These are phyloP conservation scores for Emmonsiellopsis sp. DNA, from an alignment of 2,329 filamentous ascomycete species.

Conservation along the genomic window DNA sequence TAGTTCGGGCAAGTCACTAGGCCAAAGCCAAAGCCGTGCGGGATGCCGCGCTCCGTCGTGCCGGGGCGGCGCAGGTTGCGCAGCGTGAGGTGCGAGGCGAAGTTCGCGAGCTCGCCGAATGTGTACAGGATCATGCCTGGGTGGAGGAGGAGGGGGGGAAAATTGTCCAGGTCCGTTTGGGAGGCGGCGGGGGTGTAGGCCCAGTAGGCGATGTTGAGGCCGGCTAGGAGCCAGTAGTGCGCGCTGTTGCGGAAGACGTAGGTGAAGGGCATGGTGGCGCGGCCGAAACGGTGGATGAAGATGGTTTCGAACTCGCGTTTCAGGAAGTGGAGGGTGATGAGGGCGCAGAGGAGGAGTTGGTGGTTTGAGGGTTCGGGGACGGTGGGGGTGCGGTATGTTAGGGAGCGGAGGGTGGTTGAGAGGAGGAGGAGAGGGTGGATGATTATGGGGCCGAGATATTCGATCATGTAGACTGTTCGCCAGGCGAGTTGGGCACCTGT, in stretches of 20 bases:
- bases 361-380: conserved; percentile 48
- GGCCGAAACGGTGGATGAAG: conserved; percentile 90
- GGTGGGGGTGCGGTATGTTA: conserved; percentile 54
- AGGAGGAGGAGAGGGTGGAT: conserved; percentile 70
- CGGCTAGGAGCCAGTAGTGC: conserved; percentile 87
- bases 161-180: conserved; percentile 39
- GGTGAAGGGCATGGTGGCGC: conserved; percentile 79
- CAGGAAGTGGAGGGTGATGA: conserved; percentile 75
- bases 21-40: conserved; percentile 71
- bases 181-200: conserved; percentile 69
- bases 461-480: conserved; percentile 89
- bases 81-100: conserved; percentile 70
- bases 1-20: conserved; percentile 96
- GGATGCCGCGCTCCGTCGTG: conserved; percentile 80
- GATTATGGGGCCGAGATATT: conserved; percentile 85
- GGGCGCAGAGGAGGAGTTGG: conserved; percentile 64
- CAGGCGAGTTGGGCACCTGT: conserved; percentile 80
- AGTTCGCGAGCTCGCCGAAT: conserved; percentile 72
- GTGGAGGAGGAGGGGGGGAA: conserved; percentile 47
- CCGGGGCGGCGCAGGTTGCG: conserved; percentile 67
- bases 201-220: conserved; percentile 72
- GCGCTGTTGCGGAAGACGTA: conserved; percentile 94
- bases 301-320: conserved; percentile 95
- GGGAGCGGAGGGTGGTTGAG: conserved; percentile 48
- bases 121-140: conserved; percentile 62